A percentile compares a stretch with the other conserved stretches of the same genome.
Evolutionary conservation across 108 stramenopile species (phyloP).

Genomic region (Skeletonema marinoi): DNA sequence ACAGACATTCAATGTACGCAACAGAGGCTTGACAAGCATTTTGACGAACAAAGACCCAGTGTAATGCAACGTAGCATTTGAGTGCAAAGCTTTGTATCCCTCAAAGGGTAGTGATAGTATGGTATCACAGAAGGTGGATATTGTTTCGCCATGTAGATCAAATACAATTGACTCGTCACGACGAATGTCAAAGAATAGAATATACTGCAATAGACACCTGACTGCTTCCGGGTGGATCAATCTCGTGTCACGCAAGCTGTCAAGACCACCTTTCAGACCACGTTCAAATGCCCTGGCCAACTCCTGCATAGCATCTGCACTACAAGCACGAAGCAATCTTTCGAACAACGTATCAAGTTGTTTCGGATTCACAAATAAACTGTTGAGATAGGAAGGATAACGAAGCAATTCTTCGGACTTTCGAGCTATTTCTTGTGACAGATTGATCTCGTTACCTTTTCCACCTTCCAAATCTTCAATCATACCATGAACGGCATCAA

Average conservation of each 20-base stretch:
- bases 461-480: conserved; percentile 35
- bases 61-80: conserved; percentile 58
- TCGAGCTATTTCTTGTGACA: conserved; percentile 48
- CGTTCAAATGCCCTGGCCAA: conserved; percentile 63
- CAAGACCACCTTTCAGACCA: conserved; percentile 60
- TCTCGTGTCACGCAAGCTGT: conserved; percentile 44
- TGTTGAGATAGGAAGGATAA: conserved; percentile 65
- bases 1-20: conserved; percentile 56
- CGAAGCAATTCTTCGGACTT: conserved; percentile 67
- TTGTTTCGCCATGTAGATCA: conserved; percentile 33
- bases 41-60: conserved; percentile 50
- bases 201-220: conserved; percentile 64
- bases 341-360: conserved; percentile 63
- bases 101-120: conserved; percentile 40
- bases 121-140: conserved; percentile 40
- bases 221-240: conserved; percentile 72
- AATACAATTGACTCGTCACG: conserved; percentile 27
- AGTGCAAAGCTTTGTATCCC: conserved; percentile 59
- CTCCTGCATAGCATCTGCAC: conserved; percentile 36
- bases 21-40: conserved; percentile 65
- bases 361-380: conserved; percentile 64
- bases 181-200: conserved; percentile 60
- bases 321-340: conserved; percentile 34
- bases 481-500: conserved; percentile 43
- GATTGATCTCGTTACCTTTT: conserved; percentile 8